Evolutionary conservation across 2,329 filamentous ascomycete species (phyloP).

Genomic region (Sarocladiaceae sp.): DNA sequence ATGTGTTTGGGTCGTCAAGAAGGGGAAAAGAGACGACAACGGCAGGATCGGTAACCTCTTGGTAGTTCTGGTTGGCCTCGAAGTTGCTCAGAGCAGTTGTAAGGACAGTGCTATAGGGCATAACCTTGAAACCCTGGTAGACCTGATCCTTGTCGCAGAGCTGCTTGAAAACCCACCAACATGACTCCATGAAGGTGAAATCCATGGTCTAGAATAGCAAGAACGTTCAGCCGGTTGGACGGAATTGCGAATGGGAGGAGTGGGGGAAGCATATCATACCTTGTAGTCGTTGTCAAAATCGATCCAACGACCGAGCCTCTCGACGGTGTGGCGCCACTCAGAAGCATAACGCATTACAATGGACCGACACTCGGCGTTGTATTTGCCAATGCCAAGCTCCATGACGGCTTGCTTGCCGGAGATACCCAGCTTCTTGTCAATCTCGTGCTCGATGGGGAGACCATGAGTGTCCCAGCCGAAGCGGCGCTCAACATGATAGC

Average conservation of each 20-base stretch:
- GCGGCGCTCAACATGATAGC: slow-evolving; percentile 81
- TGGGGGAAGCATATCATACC: slow-evolving; percentile 38
- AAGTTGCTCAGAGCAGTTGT: slow-evolving; percentile 90
- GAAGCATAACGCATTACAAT: slow-evolving; percentile 88
- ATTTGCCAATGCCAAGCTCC: slow-evolving; percentile 78
- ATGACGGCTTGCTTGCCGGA: slow-evolving; percentile 81
- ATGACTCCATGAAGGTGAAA: slow-evolving; percentile 87
- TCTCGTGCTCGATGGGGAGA: slow-evolving; percentile 92
- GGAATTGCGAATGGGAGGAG: neutral
- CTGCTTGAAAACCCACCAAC: slow-evolving; percentile 96
- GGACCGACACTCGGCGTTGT: slow-evolving; percentile 84
- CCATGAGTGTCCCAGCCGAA: slow-evolving; percentile 97
- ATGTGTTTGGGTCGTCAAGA: slow-evolving; percentile 66
- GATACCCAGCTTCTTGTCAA: slow-evolving; percentile 91
- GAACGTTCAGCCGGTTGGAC: too few relatives aligned
- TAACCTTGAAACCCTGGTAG: slow-evolving; percentile 85
- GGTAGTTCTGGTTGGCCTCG: slow-evolving; percentile 90
- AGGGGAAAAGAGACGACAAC: slow-evolving; percentile 85
- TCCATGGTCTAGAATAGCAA: slow-evolving; percentile 84
- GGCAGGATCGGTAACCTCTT: slow-evolving; percentile 85
- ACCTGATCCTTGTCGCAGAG: slow-evolving; percentile 84
- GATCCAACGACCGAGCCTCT: slow-evolving; percentile 88
- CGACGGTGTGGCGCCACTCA: slow-evolving; percentile 85
- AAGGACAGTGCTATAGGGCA: slow-evolving; percentile 90
- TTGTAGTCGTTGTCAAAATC: slow-evolving; percentile 98